Evolutionary conservation across 805 yeast species (phyloP), one percentile per base, ranked within the genome.

Genomic region (Naumovozyma baii): DNA sequence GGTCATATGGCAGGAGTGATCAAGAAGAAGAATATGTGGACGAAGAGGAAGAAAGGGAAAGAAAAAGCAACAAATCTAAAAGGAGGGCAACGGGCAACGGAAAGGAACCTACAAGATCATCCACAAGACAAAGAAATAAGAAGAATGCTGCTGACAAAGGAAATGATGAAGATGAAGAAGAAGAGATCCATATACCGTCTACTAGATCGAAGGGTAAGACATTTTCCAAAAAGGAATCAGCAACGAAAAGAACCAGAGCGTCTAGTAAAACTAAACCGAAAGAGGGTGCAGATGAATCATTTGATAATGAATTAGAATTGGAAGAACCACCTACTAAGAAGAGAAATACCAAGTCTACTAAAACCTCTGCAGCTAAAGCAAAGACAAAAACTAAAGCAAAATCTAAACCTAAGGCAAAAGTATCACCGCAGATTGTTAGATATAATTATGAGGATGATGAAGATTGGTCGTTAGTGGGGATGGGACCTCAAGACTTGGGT

Each of bases 1-100:
- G 62, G 3, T 53, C 60, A 3, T 41, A 47, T n/a, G 59, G 59
- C 7, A 57, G 51, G 45, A 54, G 52, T 4, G 52, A 49, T 22
- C 54, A 54, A 26, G 56, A 57, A 36, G 63, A 57, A 17, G 57
- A 59, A 29, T 54, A 55, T 32, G 58, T 52, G 19, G 64, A 54
- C 4, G 58, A 49, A n/a, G 59, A 57, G 9, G 61, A 52, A 14
- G 52, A 51, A 18, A 63, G 50, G n/a, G 45, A 34, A 15, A 48
- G n/a, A n/a, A n/a, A n/a, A 22, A 22, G 26, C 10, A 22, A 7
- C 10, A 7, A 22, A 36, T 14, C 50, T 37, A 19, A 42, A 12
- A 20, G 40, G 13, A 62, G 51, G 19, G 31, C 34, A 7, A 5
- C 26, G 2, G 33, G 56, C 18, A 18, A 35, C 9, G 46, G 57